A percentile compares a stretch with the other conserved stretches of the same genome.
Evolutionary conservation across 169 alveolate genomes (phyloP).

Genomic region (Cryptosporidium meleagridis): DNA sequence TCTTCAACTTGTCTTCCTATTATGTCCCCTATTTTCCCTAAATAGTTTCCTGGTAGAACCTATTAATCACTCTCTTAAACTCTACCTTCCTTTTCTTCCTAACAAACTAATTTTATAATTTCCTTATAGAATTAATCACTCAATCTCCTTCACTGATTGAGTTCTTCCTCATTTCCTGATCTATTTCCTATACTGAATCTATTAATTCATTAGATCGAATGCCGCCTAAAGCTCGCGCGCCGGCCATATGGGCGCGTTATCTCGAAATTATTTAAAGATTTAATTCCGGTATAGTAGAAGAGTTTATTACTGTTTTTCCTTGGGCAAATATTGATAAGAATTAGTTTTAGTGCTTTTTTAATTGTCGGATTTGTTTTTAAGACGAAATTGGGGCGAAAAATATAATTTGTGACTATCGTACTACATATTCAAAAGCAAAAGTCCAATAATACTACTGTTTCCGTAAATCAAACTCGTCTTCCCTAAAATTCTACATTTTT

Average conservation of each 20-base stretch:
- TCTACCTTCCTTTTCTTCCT: conserved; percentile 42
- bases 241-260: not conserved
- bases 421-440: too few relatives aligned
- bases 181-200: conserved; percentile 67
- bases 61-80: conserved; percentile 1
- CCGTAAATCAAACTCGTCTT: too few relatives aligned
- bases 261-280: conserved; percentile 11
- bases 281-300: not conserved
- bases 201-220: conserved; percentile 69
- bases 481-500: too few relatives aligned
- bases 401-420: too few relatives aligned
- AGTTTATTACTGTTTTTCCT: not conserved
- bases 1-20: conserved; percentile 4
- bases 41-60: conserved; percentile 7
- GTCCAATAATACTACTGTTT: too few relatives aligned
- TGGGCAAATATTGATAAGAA: not conserved
- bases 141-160: conserved; percentile 72
- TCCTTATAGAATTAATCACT: conserved; percentile 33
- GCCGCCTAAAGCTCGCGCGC: conserved; percentile 8
- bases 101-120: conserved; percentile 36
- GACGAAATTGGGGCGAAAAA: too few relatives aligned
- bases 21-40: not conserved
- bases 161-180: conserved; percentile 12
- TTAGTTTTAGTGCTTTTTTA: too few relatives aligned
- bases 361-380: too few relatives aligned